Conservation (phyloP, 2,329 filamentous ascomycete genomes). For the Aureobasidium sp. region DNA sequence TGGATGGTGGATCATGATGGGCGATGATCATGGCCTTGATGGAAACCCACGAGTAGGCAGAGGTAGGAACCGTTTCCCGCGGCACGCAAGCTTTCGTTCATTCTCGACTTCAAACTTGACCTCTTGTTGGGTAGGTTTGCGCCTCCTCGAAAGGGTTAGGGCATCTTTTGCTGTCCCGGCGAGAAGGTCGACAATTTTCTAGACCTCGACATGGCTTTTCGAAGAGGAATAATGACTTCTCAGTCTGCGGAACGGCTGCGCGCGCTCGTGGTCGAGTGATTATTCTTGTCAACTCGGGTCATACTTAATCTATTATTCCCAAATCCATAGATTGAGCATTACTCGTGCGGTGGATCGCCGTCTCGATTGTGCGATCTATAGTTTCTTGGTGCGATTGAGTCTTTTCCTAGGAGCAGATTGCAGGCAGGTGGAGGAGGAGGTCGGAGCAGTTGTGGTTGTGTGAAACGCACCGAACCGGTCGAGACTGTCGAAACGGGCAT, state of each 20-base stretch:
- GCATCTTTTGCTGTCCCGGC: background rate
- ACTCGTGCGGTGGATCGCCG: constrained; percentile 4
- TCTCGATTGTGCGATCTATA: background rate
- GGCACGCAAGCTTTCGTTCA: constrained; percentile 8
- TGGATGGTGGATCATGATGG: constrained; percentile 7
- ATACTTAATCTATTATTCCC: constrained; percentile 3
- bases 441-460: constrained; percentile 11
- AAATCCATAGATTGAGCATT: background rate
- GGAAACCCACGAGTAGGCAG: background rate
- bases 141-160: constrained; percentile 5
- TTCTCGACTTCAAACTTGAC: background rate
- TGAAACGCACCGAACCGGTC: constrained; percentile 10
- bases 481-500: constrained; percentile 8
- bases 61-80: constrained; percentile 2
- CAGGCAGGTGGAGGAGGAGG: constrained; percentile 1
- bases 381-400: background rate
- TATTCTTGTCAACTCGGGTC: background rate
- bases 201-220: constrained; percentile 6
- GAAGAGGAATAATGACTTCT: background rate
- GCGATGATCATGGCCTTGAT: constrained; percentile 1
- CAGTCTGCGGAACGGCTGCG: background rate
- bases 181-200: constrained; percentile 4
- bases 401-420: background rate
- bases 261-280: background rate
- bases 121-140: background rate